Conservation (phyloP, 140 eudicot species). For the Senecio squalidus region DNA sequence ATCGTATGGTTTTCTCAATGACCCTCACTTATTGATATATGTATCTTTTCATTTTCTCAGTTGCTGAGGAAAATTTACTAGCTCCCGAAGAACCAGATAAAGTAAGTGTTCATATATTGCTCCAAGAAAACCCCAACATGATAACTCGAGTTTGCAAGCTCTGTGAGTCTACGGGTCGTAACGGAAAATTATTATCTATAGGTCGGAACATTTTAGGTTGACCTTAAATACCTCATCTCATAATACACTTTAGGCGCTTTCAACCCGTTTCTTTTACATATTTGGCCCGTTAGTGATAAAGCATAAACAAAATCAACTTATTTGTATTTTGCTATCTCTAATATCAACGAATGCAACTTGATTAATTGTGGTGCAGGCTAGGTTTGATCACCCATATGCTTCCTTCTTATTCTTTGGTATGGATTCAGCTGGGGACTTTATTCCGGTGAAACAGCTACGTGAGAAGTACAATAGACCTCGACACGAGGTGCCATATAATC, state of each 20-base stretch:
- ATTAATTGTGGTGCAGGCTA: constrained; percentile 39
- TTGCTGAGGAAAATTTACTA: constrained; percentile 76
- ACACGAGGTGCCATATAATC: constrained; percentile 77
- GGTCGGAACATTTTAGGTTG: no score
- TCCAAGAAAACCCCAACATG: background rate
- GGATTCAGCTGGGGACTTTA: constrained; percentile 92
- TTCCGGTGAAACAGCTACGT: constrained; percentile 86
- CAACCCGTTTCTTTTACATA: background rate
- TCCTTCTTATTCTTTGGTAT: constrained; percentile 80
- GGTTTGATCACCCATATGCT: constrained; percentile 88
- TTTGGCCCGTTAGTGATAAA: background rate
- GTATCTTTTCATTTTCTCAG: constrained; percentile 34
- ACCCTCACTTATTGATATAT: constrained; percentile 1
- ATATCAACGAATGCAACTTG: constrained; percentile 6
- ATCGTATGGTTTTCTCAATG: constrained; percentile 1
- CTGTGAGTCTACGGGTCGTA: no score
- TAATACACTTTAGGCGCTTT: no score
- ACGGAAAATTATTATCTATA: background rate
- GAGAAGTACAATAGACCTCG: constrained; percentile 86
- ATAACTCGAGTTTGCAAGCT: background rate
- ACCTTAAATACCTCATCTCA: no score
- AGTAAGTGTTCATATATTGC: constrained; percentile 32
- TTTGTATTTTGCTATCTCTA: background rate
- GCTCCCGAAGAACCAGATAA: constrained; percentile 78
- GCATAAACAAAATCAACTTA: background rate